Evolutionary conservation across 345 rosid genomes (phyloP), one percentile per base, ranked within the genome.

Genomic region (Gossypium thurberi): DNA sequence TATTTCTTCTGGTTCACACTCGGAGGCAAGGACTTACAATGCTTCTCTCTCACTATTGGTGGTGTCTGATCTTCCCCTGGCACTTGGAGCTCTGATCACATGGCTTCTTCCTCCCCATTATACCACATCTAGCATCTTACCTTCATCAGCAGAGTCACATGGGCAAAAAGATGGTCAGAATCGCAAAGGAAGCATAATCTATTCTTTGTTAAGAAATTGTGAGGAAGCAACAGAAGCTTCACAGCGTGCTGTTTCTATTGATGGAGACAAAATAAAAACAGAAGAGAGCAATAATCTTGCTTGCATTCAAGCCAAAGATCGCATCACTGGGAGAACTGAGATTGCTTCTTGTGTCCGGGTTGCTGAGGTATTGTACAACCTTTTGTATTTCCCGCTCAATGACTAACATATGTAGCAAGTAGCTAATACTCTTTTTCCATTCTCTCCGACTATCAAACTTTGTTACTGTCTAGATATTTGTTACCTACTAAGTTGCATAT

Each of bases 61-160:
- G 82, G 89, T 89, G 76, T 84, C 98, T 74, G 86, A 84, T 82
- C 91, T 91, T 75, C 98, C 97, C 71, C 90, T 94, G 78, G 84
- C 93, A 47, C 98, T 87, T 70, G 98, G 98, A 69, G 83, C 71
- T 74, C 93, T 92, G 64, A 81, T 89, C 72, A 90, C 98, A 75
- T 91, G 98, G 98, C 65, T 91, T 81, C 90, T 94, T 72, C 98
- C 98, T 48, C 94, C 98, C 23, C 82, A 83, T 70, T 94, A 91
- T 81, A 69, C 87, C 23, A 84, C 97, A 77, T 91, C 96, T 72
- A 76, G 82, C 78, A 81, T 87, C 58, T 85, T 94, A 78, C 89
- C 94, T 18, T 85, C 79, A 42, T 87, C 91, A 15, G 18, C 44
- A 33, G 91, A 87, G 73, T 76, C 83, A 51, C 79, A 77, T 57